Percentiles rank a stretch among this genome's conserved stretches.
Evolutionary conservation across 1,284 basidiomycete species (phyloP).

Genomic region (Boletus smithii): DNA sequence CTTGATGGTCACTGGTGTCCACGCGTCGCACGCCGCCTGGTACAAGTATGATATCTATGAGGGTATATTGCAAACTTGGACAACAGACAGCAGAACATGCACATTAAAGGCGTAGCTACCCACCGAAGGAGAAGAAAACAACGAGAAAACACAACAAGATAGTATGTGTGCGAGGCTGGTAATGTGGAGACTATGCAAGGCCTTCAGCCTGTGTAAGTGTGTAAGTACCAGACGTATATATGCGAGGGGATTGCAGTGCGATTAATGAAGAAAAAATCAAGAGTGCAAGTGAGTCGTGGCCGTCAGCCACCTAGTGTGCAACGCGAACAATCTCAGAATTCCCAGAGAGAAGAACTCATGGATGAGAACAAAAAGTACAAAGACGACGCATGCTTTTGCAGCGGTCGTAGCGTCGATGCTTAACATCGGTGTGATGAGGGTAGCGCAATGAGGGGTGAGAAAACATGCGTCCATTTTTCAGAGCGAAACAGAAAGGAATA

Average conservation of each 20-base stretch:
- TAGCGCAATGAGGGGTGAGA: slow-evolving; percentile 14
- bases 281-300: slow-evolving; percentile 19
- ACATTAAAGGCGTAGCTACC: slow-evolving; percentile 19
- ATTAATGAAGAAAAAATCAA: slow-evolving; percentile 15
- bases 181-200: slow-evolving; percentile 26
- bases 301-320: slow-evolving; percentile 31
- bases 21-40: no score
- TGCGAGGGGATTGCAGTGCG: slow-evolving; percentile 15
- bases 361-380: slow-evolving; percentile 8
- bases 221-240: slow-evolving; percentile 19
- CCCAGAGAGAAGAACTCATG: slow-evolving; percentile 16
- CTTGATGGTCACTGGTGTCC: no score
- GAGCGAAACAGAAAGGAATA: slow-evolving; percentile 10
- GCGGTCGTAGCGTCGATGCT: slow-evolving; percentile 18
- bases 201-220: slow-evolving; percentile 34
- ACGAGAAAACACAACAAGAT: slow-evolving; percentile 24
- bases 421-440: slow-evolving; percentile 21
- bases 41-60: no score
- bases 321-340: slow-evolving; percentile 15
- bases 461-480: slow-evolving; percentile 14
- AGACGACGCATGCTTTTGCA: slow-evolving; percentile 7
- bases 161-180: slow-evolving; percentile 25
- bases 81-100: slow-evolving; percentile 15
- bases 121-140: slow-evolving; percentile 14
- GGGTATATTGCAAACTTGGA: background rate